phyloP scores from a whole-genome alignment of 495 filamentous ascomycete genomes.

The Xeromyces bisporus region DNA sequence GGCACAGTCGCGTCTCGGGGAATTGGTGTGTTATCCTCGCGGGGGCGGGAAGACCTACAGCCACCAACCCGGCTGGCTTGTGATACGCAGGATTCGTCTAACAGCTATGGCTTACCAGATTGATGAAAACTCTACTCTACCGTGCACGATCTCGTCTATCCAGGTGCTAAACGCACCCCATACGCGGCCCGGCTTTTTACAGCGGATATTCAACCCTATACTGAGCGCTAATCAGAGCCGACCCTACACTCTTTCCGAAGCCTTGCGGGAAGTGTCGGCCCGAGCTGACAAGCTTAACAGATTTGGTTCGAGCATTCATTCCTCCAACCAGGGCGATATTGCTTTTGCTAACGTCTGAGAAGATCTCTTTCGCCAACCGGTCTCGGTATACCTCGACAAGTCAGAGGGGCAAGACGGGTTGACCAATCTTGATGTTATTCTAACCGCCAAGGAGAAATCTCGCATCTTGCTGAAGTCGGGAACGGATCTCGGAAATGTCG shows the following conservation, averaged over 20 bases:
- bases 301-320: constrained; percentile 44
- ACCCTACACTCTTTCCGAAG: constrained; percentile 60
- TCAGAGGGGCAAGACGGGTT: constrained; percentile 37
- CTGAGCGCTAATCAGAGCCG: constrained; percentile 47
- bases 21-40: constrained; percentile 28
- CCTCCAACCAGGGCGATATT: not conserved
- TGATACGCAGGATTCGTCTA: no score
- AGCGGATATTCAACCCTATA: constrained; percentile 59
- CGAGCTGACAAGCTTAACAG: constrained; percentile 57
- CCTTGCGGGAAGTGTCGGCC: constrained; percentile 48
- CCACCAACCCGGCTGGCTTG: no score
- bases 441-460: constrained; percentile 61
- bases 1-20: constrained; percentile 42
- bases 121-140: constrained; percentile 62
- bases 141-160: constrained; percentile 64
- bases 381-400: constrained; percentile 61
- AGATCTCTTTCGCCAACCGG: constrained; percentile 75
- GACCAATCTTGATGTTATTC: constrained; percentile 61
- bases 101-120: constrained; percentile 32
- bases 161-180: constrained; percentile 60
- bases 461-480: constrained; percentile 74
- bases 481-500: constrained; percentile 77
- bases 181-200: constrained; percentile 64
- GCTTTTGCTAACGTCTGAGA: not conserved
- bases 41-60: no score